Evolutionary conservation across 2,329 filamentous ascomycete species (phyloP), one percentile per base, ranked within the genome.

Genomic region (Aspergillus hiratsukae): DNA sequence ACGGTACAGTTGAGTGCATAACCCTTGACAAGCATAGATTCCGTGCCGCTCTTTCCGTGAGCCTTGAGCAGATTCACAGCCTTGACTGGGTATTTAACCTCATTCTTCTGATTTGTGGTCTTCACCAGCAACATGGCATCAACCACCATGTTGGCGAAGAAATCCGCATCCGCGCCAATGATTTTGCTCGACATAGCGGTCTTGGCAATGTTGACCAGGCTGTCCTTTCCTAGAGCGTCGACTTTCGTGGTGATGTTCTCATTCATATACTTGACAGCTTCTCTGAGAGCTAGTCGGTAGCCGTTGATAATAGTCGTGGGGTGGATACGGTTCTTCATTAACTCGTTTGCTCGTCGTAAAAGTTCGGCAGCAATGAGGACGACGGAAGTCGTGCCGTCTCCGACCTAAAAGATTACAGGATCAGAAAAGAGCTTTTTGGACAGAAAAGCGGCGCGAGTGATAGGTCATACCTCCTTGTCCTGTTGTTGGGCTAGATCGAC

Each of bases 111-210:
- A 79, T 97, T 97, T 58, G 88, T 90, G 48, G 88, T 87, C 83
- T 96, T 97, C 70, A 99, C 94, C 53, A 92, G 89, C 72, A 89
- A 87, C 83, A 99, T 97, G 63, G 90, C 92, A 75, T 99, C 93
- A 51, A 99, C 94, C 11, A 92, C 91, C 88, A 99, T 95, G 77
- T 94, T 89, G 66, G 93, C 86, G 72, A 99, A 99, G 81, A 99
- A 99, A 62, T 96, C 91, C 11, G 90, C 91, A 76, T 99, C 94
- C 55, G 89, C 81, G 56, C 94, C 94, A 73, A 99, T 97, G 71
- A 99, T 95, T 81, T 99, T 99, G 82, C 90, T 96, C 53, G 92
- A 97, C 93, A 99, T 99, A 70, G 92, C 97, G 21, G 94, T 99
- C 81, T 93, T 97, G 61, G 94, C 94, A 72, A 99, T 97, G 78